Base-by-base conservation (phyloP, 2,329 filamentous ascomycete genomes). In the Pyricularia sp. region DNA sequence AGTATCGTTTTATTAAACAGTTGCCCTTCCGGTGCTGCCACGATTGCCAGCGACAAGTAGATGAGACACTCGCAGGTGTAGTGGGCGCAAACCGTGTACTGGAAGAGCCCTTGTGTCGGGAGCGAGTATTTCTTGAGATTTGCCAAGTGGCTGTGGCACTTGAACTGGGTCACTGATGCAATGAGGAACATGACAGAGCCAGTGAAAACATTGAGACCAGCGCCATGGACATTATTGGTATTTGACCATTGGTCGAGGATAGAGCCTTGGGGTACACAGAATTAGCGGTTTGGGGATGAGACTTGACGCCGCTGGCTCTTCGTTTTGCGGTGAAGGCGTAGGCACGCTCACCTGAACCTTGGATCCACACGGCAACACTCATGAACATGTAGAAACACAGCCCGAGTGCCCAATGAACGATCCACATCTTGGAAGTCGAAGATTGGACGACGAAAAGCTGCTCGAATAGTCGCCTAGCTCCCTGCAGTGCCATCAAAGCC, bases 21-120 rank as follows among this genome's bases (percentile, higher is more conserved):
- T 35, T 79, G 75, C 12, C 86, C 88, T 8, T 77, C 71, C 0
- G 93, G 92, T 0, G 93, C 91, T 33, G 88, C 86, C 53, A 89
- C 74, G 60, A 94, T 76, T 2, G 91, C 84, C 68, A 99, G 77
- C n/a, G 88, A 83, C 24, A 92, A 72, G 73, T 99, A 97, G 66
- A 97, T 85, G 55, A 89, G 73, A 72, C 90, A 93, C 77, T 97
- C 94, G 71, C 88, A 91, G 3, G 89, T 89, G 75, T 97, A 99
- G 76, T 99, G 94, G 22, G 94, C 92, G 70, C 90, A 96, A 53
- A 97, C 77, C 26, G 96, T 75, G 65, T 81, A 79, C 60, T 79
- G 79, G 75, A 97, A 99, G 65, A 89, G 77, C 2, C 88, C 87
- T 66, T 88, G 82, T 2, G 82, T 78, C 0, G 93, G 93, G 28